A percentile compares a stretch with the other conserved stretches of the same genome.
These are phyloP conservation scores for Pistacia atlantica DNA, from an alignment of 345 rosid genomes.

Conservation along the genomic window DNA sequence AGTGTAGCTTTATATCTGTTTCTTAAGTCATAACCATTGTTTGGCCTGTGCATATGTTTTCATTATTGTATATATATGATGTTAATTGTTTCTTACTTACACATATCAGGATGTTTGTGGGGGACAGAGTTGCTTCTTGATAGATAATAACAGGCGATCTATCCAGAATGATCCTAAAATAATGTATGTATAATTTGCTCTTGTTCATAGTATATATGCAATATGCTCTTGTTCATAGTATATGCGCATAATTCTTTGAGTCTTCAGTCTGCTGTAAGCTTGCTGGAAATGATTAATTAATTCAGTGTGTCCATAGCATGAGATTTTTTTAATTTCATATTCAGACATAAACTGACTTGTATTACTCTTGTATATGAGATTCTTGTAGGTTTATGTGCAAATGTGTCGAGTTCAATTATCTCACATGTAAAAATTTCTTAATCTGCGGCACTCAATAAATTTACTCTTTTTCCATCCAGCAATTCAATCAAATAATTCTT, in stretches of 20 bases:
- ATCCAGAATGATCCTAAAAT: conserved; percentile 61
- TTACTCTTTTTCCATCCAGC: no score
- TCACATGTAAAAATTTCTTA: no score
- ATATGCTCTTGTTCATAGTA: conserved; percentile 18
- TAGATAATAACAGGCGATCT: conserved; percentile 43
- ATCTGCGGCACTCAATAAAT: no score
- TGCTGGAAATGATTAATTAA: not conserved
- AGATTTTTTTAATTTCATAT: no score
- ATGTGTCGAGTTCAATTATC: no score
- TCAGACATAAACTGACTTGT: no score
- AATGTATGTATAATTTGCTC: conserved; percentile 47
- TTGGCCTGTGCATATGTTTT: not conserved
- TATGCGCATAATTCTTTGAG: conserved; percentile 7
- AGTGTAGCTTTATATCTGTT: not conserved
- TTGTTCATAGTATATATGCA: conserved; percentile 8
- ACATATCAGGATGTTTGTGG: conserved; percentile 73
- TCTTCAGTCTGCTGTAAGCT: not conserved
- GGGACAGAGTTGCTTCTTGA: conserved; percentile 68
- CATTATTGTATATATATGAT: not conserved
- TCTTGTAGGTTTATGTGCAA: no score
- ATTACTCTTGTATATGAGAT: no score
- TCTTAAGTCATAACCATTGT: not conserved
- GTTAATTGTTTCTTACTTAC: conserved; percentile 26
- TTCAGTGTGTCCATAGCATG: not conserved
- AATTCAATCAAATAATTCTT: no score